phyloP scores from a whole-genome alignment of 2,329 filamentous ascomycete genomes.

The Neopestalotiopsis clavispora region DNA sequence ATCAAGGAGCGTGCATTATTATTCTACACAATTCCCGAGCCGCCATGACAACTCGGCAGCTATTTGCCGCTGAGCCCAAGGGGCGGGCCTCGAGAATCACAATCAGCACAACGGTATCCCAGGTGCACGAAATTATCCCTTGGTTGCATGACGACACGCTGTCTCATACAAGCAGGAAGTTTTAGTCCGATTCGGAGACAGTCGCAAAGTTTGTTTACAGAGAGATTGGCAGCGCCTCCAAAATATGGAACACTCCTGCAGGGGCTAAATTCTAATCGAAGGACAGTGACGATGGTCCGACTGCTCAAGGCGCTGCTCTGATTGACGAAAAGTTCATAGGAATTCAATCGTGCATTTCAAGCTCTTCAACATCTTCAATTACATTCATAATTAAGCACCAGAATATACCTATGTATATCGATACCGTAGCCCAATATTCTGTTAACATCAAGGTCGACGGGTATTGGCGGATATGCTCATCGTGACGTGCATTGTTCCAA shows the following conservation, averaged over 20 bases:
- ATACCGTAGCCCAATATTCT: too few species aligned
- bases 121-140: too few species aligned
- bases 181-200: background rate
- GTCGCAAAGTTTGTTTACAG: background rate
- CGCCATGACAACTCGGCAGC: too few species aligned
- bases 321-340: background rate
- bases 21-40: too few species aligned
- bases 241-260: background rate
- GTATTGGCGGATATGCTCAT: background rate
- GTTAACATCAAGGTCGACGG: too few species aligned
- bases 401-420: too few species aligned
- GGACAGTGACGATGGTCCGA: background rate
- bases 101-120: too few species aligned
- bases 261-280: background rate
- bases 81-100: too few species aligned
- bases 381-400: too few species aligned
- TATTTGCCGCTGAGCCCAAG: too few species aligned
- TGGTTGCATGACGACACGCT: too few species aligned
- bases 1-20: too few species aligned
- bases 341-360: background rate
- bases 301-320: background rate
- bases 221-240: background rate
- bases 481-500: background rate
- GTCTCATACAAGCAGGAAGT: background rate
- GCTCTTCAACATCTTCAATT: accelerated